phyloP scores from a whole-genome alignment of 2,329 filamentous ascomycete genomes.

The Venturia asperata region DNA sequence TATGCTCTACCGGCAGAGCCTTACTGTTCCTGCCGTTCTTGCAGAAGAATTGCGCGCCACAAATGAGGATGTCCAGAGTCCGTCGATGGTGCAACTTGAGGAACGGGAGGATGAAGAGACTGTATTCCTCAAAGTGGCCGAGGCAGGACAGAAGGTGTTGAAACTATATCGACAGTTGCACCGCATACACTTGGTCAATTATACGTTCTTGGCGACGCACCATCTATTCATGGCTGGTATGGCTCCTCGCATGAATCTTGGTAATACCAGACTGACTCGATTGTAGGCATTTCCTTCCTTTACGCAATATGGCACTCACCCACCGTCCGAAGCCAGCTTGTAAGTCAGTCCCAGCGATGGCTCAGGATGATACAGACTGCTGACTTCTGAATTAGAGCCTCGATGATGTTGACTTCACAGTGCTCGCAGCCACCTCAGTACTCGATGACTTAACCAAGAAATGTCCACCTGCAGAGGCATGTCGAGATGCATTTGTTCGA shows the following conservation, averaged over 20 bases:
- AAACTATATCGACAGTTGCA: constrained; percentile 87
- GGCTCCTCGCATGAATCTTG: constrained; percentile 22
- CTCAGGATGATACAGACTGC: constrained; percentile 13
- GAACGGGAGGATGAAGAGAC: constrained; percentile 76
- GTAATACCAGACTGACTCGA: neutral
- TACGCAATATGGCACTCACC: constrained; percentile 97
- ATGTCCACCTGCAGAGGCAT: constrained; percentile 90
- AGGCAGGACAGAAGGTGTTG: constrained; percentile 87
- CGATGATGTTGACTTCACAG: constrained; percentile 96
- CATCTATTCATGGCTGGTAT: constrained; percentile 93
- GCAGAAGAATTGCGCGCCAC: constrained; percentile 64
- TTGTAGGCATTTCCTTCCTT: constrained; percentile 70
- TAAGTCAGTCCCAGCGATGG: constrained; percentile 42
- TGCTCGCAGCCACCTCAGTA: constrained; percentile 86
- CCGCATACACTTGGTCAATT: constrained; percentile 81
- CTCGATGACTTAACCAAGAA: constrained; percentile 88
- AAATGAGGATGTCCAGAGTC: constrained; percentile 52
- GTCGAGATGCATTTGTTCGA: constrained; percentile 86
- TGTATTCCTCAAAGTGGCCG: constrained; percentile 89
- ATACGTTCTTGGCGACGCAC: constrained; percentile 91
- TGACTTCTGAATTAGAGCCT: constrained; percentile 49
- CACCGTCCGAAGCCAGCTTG: constrained; percentile 74
- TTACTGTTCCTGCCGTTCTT: constrained; percentile 77
- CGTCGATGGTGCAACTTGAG: constrained; percentile 56
- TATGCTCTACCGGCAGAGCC: constrained; percentile 86